Conservation (phyloP, 805 yeast species). For the Schwanniomyces pseudopolymorphus region DNA sequence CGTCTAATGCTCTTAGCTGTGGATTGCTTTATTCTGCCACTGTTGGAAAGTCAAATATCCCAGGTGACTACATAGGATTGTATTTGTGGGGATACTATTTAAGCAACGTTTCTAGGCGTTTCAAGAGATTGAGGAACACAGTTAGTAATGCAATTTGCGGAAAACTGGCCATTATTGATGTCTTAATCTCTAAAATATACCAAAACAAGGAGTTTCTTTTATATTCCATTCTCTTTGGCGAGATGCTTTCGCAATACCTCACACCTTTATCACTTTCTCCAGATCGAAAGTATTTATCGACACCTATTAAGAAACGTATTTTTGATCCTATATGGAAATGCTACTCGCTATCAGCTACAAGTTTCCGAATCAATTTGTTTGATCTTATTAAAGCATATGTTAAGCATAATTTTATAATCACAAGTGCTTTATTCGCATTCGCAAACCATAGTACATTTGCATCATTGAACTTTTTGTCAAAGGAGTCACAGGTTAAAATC, state of each 20-base stretch:
- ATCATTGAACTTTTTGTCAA: not conserved
- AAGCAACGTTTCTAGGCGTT: conserved; percentile 15
- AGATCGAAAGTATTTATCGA: conserved; percentile 36
- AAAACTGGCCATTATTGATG: not conserved
- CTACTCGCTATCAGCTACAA: conserved; percentile 26
- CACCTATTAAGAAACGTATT: conserved; percentile 26
- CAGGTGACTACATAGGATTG: conserved; percentile 38
- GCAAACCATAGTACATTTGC: not conserved
- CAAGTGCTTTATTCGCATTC: conserved; percentile 8
- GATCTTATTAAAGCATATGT: conserved; percentile 27
- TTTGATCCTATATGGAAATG: conserved; percentile 44
- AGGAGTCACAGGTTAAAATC: conserved; percentile 6
- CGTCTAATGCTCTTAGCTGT: conserved; percentile 25
- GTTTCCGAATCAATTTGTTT: conserved; percentile 26
- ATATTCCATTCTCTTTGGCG: conserved; percentile 38
- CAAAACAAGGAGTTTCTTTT: conserved; percentile 30
- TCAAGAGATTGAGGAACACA: too few relatives aligned
- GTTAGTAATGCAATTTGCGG: not conserved
- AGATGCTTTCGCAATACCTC: conserved; percentile 39
- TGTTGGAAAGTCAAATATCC: conserved; percentile 21
- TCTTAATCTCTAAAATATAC: conserved; percentile 13
- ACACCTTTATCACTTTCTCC: conserved; percentile 37
- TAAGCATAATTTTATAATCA: conserved; percentile 23
- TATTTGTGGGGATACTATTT: conserved; percentile 31
- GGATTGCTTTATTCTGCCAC: conserved; percentile 27